Conservation (phyloP, 352 stramenopile genomes). For the Phytophthora hibernalis region DNA sequence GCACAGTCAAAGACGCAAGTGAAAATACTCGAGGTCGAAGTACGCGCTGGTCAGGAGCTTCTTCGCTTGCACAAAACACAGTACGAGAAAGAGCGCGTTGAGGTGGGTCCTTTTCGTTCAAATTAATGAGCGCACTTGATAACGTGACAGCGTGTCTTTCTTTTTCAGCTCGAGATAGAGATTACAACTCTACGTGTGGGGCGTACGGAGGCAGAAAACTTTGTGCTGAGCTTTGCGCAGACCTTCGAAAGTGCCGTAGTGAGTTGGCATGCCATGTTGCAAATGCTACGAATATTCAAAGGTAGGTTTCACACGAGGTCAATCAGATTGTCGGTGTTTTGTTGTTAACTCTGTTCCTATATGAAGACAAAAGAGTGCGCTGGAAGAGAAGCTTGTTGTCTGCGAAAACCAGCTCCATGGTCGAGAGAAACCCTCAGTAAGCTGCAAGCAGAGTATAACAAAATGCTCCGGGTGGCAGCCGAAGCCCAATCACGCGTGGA, state of each 20-base stretch:
- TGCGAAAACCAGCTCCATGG: slow-evolving; percentile 46
- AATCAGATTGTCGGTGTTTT: neutral
- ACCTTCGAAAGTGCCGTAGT: slow-evolving; percentile 55
- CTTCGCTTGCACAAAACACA: slow-evolving; percentile 64
- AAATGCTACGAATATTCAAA: slow-evolving; percentile 48
- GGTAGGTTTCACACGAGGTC: slow-evolving; percentile 30
- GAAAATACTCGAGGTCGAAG: slow-evolving; percentile 67
- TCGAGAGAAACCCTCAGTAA: slow-evolving; percentile 46
- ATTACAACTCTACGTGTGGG: slow-evolving; percentile 48
- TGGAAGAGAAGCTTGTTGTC: slow-evolving; percentile 51
- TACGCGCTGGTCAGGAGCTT: slow-evolving; percentile 66
- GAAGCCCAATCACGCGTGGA: slow-evolving; percentile 53
- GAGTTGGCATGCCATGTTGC: slow-evolving; percentile 66
- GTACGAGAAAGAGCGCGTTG: slow-evolving; percentile 52
- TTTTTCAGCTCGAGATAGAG: slow-evolving; percentile 65
- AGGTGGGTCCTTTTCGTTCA: slow-evolving; percentile 31
- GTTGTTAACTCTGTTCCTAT: slow-evolving; percentile 3
- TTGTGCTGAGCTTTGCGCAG: slow-evolving; percentile 50
- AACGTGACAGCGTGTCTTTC: neutral
- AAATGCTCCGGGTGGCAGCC: slow-evolving; percentile 51
- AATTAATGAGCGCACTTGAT: neutral
- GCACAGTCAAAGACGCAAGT: slow-evolving; percentile 48
- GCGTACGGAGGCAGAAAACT: slow-evolving; percentile 53
- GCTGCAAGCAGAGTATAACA: slow-evolving; percentile 39
- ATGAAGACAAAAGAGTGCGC: slow-evolving; percentile 55